Evolutionary conservation across 306 rosid species (phyloP), one percentile per base, ranked within the genome.

Genomic region (Sicyos baderoa): DNA sequence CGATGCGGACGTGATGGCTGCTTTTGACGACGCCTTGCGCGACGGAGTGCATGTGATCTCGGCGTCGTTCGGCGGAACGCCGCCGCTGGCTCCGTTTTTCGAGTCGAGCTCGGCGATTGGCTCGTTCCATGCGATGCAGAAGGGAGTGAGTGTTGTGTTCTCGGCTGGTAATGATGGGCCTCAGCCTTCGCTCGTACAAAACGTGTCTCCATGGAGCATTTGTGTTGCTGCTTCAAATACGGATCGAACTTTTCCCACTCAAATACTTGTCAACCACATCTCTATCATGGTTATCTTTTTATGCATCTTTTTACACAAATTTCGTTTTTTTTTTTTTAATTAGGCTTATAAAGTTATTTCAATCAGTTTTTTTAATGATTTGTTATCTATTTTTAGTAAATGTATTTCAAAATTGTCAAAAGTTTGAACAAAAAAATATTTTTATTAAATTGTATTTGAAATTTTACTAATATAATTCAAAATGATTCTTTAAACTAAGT

Each of bases 21-120:
- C 84, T 45, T 85, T 82, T n/a, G 87, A 83, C 44, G 85, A 85
- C 7, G 90, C 87, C 47, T 50, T 85, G 74, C 70, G 58, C 5
- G 87, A 85, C 37, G 87, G 90, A 2, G 87, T 85, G 5, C 74
- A 85, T 9, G 79, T 85, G 7, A 82, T 85, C 44, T 85, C 90
- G 0, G 87, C 78, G 0, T 85, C 87, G 0, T 54, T 85, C 12
- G 90, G 90, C n/a, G 21, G 49, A 6, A 27, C 23, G 2, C 85
- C 82, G 10, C 90, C 90, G 2, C 50, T 81, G 45, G 42, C 45
- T 35, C 84, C 82, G 0, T 55, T 80, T 2, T 74, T 78, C 7
- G 76, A 14, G 13, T 73, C 83, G 1, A 40, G 18, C 9, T 21
- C 74, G 2, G 75, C 71, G 0, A 82, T 85, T 37, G 87, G 90